A percentile compares a stretch with the other conserved stretches of the same genome.
Evolutionary conservation across 495 filamentous ascomycete species (phyloP).

Genomic region (Aspergillus affinis): DNA sequence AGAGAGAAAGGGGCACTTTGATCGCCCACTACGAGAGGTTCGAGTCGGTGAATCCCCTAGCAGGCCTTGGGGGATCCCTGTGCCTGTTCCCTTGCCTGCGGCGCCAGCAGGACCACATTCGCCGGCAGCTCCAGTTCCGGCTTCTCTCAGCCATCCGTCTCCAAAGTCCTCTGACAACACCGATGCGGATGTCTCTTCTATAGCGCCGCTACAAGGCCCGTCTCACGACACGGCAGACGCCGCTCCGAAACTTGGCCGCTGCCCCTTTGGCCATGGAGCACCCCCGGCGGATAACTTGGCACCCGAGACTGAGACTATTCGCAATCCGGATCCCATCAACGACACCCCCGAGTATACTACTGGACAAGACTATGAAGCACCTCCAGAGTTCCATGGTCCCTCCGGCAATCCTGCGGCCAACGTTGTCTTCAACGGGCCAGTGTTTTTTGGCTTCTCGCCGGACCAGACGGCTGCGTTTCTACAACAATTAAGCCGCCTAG

Average conservation of each 20-base stretch:
- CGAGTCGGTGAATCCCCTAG: slow-evolving; percentile 86
- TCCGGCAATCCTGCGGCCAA: slow-evolving; percentile 38
- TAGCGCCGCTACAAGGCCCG: slow-evolving; percentile 14
- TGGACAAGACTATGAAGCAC: slow-evolving; percentile 6
- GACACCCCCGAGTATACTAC: slow-evolving; percentile 1
- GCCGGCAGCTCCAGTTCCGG: slow-evolving; percentile 24
- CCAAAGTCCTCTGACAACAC: slow-evolving; percentile 15
- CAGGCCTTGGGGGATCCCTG: slow-evolving; percentile 84
- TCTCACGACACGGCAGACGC: slow-evolving; percentile 21
- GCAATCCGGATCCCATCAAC: slow-evolving; percentile 9
- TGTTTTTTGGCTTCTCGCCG: slow-evolving; percentile 83
- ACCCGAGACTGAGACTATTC: slow-evolving; percentile 22
- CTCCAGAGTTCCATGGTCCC: background rate
- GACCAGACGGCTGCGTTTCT: slow-evolving; percentile 74
- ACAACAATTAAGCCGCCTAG: slow-evolving; percentile 45
- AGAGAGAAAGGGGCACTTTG: slow-evolving; percentile 61
- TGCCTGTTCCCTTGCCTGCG: slow-evolving; percentile 51
- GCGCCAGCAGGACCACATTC: slow-evolving; percentile 23
- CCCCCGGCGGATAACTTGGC: slow-evolving; percentile 19
- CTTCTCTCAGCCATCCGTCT: slow-evolving; percentile 19
- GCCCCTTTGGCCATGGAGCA: slow-evolving; percentile 50
- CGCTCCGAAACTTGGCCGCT: slow-evolving; percentile 35
- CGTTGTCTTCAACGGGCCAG: slow-evolving; percentile 81
- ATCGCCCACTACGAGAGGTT: slow-evolving; percentile 77
- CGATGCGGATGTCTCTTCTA: slow-evolving; percentile 12